phyloP scores from a whole-genome alignment of 768 basidiomycete genomes.

The Dictyophora rubrovolvata region DNA sequence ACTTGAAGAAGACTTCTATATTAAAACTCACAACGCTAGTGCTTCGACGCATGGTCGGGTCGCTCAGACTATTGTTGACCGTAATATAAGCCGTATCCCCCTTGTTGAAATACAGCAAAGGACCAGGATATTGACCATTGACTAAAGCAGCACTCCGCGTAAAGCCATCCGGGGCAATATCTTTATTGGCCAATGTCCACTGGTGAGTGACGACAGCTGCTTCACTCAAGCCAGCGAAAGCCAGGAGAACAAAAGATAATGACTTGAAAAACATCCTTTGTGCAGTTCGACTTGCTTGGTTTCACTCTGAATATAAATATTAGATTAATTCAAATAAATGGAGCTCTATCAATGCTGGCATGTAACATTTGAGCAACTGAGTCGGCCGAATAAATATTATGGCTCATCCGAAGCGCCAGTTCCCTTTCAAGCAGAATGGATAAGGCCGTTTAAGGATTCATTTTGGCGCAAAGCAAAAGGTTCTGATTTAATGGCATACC shows the following conservation, averaged over 20 bases:
- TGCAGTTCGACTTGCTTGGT: no score
- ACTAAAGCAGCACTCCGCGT: slow-evolving; percentile 36
- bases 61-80: slow-evolving; percentile 34
- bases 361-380: no score
- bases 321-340: no score
- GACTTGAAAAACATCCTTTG: background rate
- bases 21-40: slow-evolving; percentile 38
- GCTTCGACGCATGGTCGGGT: slow-evolving; percentile 35
- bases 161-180: slow-evolving; percentile 43
- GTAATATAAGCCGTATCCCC: slow-evolving; percentile 28
- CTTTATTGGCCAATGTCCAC: background rate
- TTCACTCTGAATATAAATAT: no score
- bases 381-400: no score
- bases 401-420: no score
- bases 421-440: no score
- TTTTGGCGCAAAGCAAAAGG: no score
- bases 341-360: no score
- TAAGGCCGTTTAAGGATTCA: no score
- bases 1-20: background rate
- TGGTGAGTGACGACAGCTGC: background rate
- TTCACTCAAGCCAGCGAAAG: background rate
- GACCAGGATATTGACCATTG: slow-evolving; percentile 38
- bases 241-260: background rate
- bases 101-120: slow-evolving; percentile 35
- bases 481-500: no score